Conservation (phyloP, 345 rosid species). For the Salix udensis region DNA sequence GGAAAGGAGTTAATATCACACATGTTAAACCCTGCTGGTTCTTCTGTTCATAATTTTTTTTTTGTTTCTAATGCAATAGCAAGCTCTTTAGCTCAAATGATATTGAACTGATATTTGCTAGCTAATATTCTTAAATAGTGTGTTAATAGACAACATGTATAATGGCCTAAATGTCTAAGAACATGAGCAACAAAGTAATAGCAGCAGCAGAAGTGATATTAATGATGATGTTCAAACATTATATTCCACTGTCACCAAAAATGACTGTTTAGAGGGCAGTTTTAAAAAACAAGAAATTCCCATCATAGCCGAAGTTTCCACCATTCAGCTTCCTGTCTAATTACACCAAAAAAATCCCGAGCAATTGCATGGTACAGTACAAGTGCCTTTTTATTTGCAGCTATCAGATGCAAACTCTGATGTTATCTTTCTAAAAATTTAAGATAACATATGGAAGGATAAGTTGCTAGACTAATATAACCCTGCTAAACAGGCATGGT, state of each 20-base stretch:
- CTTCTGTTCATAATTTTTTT: neutral
- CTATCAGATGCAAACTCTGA: neutral
- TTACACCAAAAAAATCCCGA: neutral
- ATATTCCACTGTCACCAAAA: neutral
- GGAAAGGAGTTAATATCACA: neutral
- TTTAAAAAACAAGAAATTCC: neutral
- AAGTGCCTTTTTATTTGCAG: neutral
- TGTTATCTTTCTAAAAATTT: neutral
- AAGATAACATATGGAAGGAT: neutral
- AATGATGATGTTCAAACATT: neutral
- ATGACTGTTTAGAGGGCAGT: neutral
- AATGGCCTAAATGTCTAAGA: neutral
- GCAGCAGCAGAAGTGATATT: neutral
- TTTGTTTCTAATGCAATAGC: neutral
- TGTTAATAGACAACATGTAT: neutral
- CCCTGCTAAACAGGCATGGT: neutral
- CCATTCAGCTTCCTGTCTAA: neutral
- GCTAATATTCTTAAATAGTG: neutral
- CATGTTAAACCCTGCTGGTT: neutral
- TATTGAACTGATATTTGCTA: neutral
- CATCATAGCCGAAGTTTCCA: neutral
- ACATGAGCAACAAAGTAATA: neutral
- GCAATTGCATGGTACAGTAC: neutral
- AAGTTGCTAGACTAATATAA: neutral
- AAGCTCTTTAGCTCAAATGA: neutral